Evolutionary conservation across 164 flowering plant genomes (phyloP), one percentile per base, ranked within the genome.

Genomic region (Chimonanthus praecox): DNA sequence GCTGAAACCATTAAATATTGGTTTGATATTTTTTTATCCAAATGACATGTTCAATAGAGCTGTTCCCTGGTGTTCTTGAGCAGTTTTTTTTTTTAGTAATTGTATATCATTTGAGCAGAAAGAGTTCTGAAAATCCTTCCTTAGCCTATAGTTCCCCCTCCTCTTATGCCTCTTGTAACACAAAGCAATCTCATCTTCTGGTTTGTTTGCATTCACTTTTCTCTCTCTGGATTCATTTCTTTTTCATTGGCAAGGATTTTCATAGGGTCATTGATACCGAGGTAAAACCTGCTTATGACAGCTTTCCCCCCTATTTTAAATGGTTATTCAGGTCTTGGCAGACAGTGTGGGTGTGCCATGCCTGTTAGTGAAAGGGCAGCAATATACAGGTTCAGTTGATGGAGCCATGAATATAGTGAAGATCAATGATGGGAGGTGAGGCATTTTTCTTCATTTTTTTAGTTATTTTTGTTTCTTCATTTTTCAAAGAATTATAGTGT

Each of bases 321-420:
- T 68, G 66, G 47, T 68, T 71, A 44, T 80, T 70, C 79, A 95
- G 99, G 94, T 91, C 77, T 83, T 95, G 85, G 94, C 98, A 76
- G 99, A 95, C 78, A 84, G 86, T 74, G 82, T 90, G 69, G 88
- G 89, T 69, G 78, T 95, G 47, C 95, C 94, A 8, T 95, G 97
- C 75, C 87, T 89, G 49, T 80, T 95, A 76, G 91, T 92, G 76
- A 95, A 95, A 85, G 99, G 99, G 68, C 87, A 78, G 60, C 90
- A 87, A 65, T 90, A 89, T 71, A 92, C 97, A 7, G 96, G 99
- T 78, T 85, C 91, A 47, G 88, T 86, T 77, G 94, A 89, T 75
- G 97, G 83, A 72, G 98, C 98, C 3, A 85, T 95, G 91, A 91
- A 86, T 82, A 86, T 91, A 64, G 88, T 92, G 47, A 90, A 87